A percentile compares a stretch with the other conserved stretches of the same genome.
These are phyloP conservation scores for Neonectria coccinea DNA, from an alignment of 2,329 filamentous ascomycete genomes.

Conservation along the genomic window DNA sequence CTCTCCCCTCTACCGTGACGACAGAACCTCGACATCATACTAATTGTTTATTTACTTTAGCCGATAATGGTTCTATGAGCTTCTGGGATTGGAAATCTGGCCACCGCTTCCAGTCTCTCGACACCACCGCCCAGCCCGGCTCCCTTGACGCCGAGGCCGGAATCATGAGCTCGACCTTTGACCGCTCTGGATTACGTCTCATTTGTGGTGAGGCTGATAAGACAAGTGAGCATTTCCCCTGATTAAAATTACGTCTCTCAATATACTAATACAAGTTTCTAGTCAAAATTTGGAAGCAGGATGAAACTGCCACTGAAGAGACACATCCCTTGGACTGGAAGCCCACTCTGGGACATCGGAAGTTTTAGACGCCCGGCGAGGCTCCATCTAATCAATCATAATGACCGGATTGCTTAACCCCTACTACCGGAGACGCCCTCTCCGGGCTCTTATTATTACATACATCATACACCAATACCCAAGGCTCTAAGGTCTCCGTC, in stretches of 20 bases:
- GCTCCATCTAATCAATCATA: conserved; percentile 25
- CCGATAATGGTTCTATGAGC: conserved; percentile 93
- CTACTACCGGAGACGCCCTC: conserved; percentile 13
- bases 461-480: conserved; percentile 65
- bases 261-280: conserved; percentile 42
- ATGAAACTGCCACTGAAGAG: conserved; percentile 90
- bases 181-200: conserved; percentile 86
- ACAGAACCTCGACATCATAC: not conserved
- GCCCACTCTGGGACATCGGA: conserved; percentile 80
- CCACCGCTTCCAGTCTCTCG: conserved; percentile 87
- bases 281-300: conserved; percentile 97
- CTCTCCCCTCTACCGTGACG: no score
- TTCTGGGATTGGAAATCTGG: conserved; percentile 99
- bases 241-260: not conserved
- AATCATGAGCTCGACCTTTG: conserved; percentile 94
- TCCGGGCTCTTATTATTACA: conserved; percentile 38
- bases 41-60: conserved; percentile 41
- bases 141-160: conserved; percentile 94
- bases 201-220: conserved; percentile 98
- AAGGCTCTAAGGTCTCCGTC: conserved; percentile 88
- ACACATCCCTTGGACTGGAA: conserved; percentile 94
- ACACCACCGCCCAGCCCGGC: conserved; percentile 93
- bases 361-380: conserved; percentile 65
- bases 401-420: conserved; percentile 15
- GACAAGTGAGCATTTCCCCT: conserved; percentile 70